Base-by-base conservation (phyloP, 768 basidiomycete genomes). In the Lactifluus hygrophoroides region DNA sequence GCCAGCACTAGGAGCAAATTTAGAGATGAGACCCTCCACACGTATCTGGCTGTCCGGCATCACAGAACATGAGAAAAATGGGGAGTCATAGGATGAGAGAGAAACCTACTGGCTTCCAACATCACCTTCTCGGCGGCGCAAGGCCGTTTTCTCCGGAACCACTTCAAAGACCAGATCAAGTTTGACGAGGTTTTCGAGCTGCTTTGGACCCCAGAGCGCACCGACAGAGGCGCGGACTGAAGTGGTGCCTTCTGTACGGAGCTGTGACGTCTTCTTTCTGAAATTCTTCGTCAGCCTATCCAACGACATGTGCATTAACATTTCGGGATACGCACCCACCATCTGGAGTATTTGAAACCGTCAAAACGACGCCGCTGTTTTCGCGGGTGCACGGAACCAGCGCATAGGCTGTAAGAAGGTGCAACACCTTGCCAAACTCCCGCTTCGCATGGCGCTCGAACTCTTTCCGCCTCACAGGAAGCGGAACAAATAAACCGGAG, bases 391-490 rank as follows among this genome's bases (percentile, higher is more conserved):
- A 92, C 0, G 90, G 91, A 0, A 90, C 85, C 4, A 99, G 75
- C 0, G 94, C 94, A 70, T 98, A 99, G 0, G 90, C 92, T 46
- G 86, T 83, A 42, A 98, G 71, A 16, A 96, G 74, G 6, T 79
- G 74, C n/a, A 97, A 68, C 1, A 89, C 88, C 66, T 96, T 96
- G 4, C 75, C 82, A 66, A 88, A 94, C 65, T 98, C 95, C 42
- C 93, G 82, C 69, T 95, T 97, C 1, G 78, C 76, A 64, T 95
- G 94, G 54, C 90, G 76, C 67, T 92, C 86, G 32, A 97, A 79
- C 65, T 98, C 96, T 69, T 94, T 94, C 6, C 92, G 78, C 5
- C 95, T 81, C 6, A 99, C 96, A 1, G 96, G 92, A 0, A 97
- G 77, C 1, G 88, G 80, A 6, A 76, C 73, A 71, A 98, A 98